Base-by-base conservation (phyloP, 2,329 filamentous ascomycete genomes). In the Cytospora mali region DNA sequence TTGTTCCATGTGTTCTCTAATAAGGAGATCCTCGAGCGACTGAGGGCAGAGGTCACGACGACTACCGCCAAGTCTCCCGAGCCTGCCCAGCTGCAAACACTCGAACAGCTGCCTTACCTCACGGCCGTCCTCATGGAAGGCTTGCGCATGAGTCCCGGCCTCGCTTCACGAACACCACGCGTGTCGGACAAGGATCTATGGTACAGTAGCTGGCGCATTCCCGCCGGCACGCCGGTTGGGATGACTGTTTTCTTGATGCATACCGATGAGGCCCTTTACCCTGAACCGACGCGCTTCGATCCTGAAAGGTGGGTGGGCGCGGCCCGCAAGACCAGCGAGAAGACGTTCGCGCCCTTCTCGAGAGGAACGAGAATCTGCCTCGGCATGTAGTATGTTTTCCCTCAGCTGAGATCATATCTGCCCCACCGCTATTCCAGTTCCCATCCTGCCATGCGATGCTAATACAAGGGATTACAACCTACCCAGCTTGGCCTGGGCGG, bases 51-150 rank as follows among this genome's bases (percentile, higher is more conserved):
- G 62, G 68, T 81, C 11, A 48, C 51, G 1, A 23, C 39, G 2
- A 11, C 42, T 2, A 25, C 51, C 25, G 21, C 25, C n/a, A 42
- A 31, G 11, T 10, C 27, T 6, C 11, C 28, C 16, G 25, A 27
- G 14, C 7, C 28, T 16, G 18, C 27, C 16, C 1, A 5, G 7
- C 52, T 61, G 13, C 27, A 23, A 1, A 6, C 27, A 27, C 29
- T 62, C 2, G 55, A 62, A 65, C 67, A 69, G 58, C 65, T 75
- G 16, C 71, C 70, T 1, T 81, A 80, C 63, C 72, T 82, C 6
- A 74, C 75, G 7, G 77, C 79, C 0, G 75, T 80, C 0, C 69
- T 83, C 16, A 76, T 73, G 33, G 81, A 84, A 66, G 74, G 76
- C 1, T 70, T 81, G 67, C 75, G 81, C 1, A 62, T 82, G 0